Evolutionary conservation across 257 asterid genomes (phyloP).

Genomic region (Mentha longifolia): DNA sequence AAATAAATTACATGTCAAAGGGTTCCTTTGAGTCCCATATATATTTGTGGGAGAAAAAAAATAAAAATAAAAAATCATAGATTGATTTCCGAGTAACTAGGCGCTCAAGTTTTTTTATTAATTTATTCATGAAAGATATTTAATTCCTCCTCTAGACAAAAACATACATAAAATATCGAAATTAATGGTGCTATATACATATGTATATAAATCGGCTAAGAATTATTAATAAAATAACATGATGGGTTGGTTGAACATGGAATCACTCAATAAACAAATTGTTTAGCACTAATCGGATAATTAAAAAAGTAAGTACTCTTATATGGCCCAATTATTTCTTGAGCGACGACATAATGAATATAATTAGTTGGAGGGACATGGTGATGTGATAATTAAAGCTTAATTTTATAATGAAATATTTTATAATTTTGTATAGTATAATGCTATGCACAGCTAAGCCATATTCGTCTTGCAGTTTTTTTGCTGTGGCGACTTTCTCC

Average conservation of each 20-base stretch:
- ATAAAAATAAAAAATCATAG: no score
- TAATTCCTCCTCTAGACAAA: background rate
- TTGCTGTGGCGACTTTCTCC: conserved; percentile 14
- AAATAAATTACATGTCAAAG: no score
- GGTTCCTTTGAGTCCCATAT: no score
- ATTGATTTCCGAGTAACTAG: no score
- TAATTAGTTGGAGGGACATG: conserved; percentile 39
- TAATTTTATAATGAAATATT: background rate
- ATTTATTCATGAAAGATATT: background rate
- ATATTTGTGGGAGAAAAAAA: no score
- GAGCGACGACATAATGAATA: conserved; percentile 30
- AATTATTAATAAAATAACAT: conserved; percentile 9
- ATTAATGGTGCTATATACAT: background rate
- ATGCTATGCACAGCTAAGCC: conserved; percentile 36
- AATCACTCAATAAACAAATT: conserved; percentile 14
- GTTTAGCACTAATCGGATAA: conserved; percentile 20
- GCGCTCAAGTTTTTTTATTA: background rate
- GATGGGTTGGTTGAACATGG: conserved; percentile 35
- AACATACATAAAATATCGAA: background rate
- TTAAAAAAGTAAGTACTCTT: background rate
- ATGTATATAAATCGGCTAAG: background rate
- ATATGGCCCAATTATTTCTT: conserved; percentile 18
- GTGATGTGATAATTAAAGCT: conserved; percentile 19
- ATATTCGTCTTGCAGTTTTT: conserved; percentile 10
- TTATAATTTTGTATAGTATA: background rate